These are phyloP conservation scores for Stagonosporopsis rhizophila DNA, from an alignment of 2,329 filamentous ascomycete genomes.

Conservation along the genomic window DNA sequence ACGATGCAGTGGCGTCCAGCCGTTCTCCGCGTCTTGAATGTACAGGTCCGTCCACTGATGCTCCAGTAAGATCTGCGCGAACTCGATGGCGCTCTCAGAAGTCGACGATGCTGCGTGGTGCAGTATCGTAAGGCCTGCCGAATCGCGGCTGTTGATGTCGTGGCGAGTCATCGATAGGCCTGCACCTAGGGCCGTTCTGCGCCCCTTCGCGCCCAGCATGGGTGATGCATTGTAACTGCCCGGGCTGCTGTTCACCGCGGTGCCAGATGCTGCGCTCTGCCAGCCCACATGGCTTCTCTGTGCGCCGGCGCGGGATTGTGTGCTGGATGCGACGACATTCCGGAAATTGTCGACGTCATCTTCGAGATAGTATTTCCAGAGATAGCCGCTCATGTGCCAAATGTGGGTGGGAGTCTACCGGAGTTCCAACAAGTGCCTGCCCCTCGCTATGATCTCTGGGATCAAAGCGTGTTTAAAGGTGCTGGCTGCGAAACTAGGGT, in stretches of 20 bases:
- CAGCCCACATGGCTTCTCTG: conserved; percentile 57
- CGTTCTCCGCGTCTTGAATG: conserved; percentile 85
- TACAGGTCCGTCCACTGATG: conserved; percentile 87
- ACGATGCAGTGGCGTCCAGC: conserved; percentile 93
- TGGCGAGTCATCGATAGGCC: conserved; percentile 59
- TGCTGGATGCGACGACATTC: conserved; percentile 79
- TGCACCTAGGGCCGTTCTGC: conserved; percentile 33
- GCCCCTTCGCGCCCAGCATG: conserved; percentile 44
- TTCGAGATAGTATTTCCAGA: conserved; percentile 97
- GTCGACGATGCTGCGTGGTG: conserved; percentile 83
- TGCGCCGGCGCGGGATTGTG: conserved; percentile 63
- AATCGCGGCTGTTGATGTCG: conserved; percentile 86
- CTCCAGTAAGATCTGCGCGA: conserved; percentile 80
- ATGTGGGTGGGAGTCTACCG: conserved; percentile 49
- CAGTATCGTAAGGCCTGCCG: conserved; percentile 80
- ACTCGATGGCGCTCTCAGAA: conserved; percentile 71
- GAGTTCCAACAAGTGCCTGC: conserved; percentile 63
- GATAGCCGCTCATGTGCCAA: conserved; percentile 87
- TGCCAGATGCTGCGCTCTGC: conserved; percentile 38
- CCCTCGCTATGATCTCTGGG: conserved; percentile 88
- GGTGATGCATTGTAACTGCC: conserved; percentile 57
- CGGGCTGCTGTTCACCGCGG: conserved; percentile 56
- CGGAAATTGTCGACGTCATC: conserved; percentile 97
- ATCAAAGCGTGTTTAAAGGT: conserved; percentile 94
- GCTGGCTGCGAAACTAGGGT: conserved; percentile 59